These are phyloP conservation scores for Neurospora sp. DNA, from an alignment of 495 filamentous ascomycete species.

Conservation along the genomic window DNA sequence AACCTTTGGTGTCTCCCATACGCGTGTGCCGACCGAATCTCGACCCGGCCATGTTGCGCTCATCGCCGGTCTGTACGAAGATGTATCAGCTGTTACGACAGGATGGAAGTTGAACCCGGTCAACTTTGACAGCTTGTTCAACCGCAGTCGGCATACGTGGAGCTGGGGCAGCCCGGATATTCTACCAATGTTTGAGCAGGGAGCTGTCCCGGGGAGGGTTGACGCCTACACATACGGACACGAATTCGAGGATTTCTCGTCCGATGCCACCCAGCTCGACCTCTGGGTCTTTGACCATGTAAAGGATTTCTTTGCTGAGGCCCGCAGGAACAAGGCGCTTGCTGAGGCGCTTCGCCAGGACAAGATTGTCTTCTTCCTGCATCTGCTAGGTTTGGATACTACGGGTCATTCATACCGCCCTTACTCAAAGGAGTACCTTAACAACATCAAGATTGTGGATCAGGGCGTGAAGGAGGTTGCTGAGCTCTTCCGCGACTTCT, in stretches of 20 bases:
- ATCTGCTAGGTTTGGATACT: conserved; percentile 92
- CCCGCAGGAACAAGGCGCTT: conserved; percentile 66
- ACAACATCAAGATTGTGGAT: conserved; percentile 93
- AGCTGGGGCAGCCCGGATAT: conserved; percentile 99
- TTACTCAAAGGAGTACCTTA: conserved; percentile 89
- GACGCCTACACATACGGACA: conserved; percentile 75
- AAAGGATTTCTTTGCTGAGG: conserved; percentile 72
- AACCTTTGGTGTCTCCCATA: conserved; percentile 98
- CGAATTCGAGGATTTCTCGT: conserved; percentile 83
- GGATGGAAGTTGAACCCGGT: conserved; percentile 99
- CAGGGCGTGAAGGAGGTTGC: conserved; percentile 75
- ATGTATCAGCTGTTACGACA: conserved; percentile 94
- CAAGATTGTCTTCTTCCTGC: conserved; percentile 90
- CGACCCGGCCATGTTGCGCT: conserved; percentile 95
- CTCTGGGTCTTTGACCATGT: conserved; percentile 95
- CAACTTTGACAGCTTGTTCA: conserved; percentile 98
- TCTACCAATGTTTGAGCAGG: conserved; percentile 91
- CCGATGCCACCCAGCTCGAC: conserved; percentile 71
- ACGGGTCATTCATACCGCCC: conserved; percentile 81
- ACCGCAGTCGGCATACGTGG: conserved; percentile 93
- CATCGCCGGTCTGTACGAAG: conserved; percentile 95
- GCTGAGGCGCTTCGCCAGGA: conserved; percentile 65
- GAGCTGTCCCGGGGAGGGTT: conserved; percentile 77
- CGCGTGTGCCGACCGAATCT: conserved; percentile 94
- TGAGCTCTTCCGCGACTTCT: conserved; percentile 77